Conservation (phyloP, 306 rosid species). For the Gastrolobium bilobum region DNA sequence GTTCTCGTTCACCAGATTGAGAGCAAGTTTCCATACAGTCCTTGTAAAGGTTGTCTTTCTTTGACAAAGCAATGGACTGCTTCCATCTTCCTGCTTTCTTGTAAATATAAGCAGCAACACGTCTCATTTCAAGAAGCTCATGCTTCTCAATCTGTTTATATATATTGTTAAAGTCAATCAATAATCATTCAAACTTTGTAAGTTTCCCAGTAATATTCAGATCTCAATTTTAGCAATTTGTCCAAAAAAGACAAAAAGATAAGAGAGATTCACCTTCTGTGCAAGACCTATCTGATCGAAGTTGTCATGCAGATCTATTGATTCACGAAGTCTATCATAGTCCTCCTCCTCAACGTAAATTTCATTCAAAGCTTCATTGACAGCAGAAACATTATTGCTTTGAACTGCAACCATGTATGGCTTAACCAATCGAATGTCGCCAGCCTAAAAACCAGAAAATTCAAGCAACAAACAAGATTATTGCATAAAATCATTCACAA, state of each 20-base stretch:
- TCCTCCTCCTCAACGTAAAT: conserved; percentile 90
- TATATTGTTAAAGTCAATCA: conserved; percentile 20
- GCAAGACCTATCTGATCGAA: conserved; percentile 91
- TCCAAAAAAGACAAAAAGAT: conserved; percentile 42
- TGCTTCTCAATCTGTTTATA: conserved; percentile 80
- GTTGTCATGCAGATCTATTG: conserved; percentile 80
- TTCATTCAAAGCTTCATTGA: conserved; percentile 87
- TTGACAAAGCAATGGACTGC: conserved; percentile 88
- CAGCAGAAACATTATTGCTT: conserved; percentile 90
- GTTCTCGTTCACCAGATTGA: conserved; percentile 88
- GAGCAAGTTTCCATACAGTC: conserved; percentile 95
- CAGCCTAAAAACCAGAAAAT: conserved; percentile 62
- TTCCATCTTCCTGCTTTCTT: conserved; percentile 95
- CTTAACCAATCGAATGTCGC: conserved; percentile 81
- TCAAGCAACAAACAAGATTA: conserved; percentile 5
- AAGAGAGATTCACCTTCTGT: conserved; percentile 64
- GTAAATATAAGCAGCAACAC: conserved; percentile 87
- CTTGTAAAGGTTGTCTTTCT: conserved; percentile 88
- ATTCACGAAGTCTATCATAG: conserved; percentile 87
- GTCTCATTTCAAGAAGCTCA: conserved; percentile 91
- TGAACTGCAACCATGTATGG: conserved; percentile 94
- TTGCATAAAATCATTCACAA: neutral
- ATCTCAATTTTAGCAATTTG: conserved; percentile 61
- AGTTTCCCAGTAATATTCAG: conserved; percentile 20
- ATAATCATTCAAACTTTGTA: conserved; percentile 21